phyloP scores from a whole-genome alignment of 495 filamentous ascomycete species.

The Chlorociboria aeruginascens region DNA sequence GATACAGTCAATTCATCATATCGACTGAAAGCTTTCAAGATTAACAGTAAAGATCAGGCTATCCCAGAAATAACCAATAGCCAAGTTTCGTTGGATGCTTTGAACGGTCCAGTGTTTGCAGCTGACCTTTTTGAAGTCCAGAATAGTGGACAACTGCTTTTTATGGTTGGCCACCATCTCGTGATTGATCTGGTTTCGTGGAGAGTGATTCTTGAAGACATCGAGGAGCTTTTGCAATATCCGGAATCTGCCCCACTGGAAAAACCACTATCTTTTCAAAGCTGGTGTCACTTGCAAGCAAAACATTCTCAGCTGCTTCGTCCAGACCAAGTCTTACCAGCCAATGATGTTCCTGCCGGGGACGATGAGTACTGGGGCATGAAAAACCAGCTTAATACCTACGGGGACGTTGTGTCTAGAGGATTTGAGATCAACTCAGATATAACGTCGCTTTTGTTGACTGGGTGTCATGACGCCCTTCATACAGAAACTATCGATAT shows the following conservation, averaged over 20 bases:
- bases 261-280: slow-evolving; percentile 46
- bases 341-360: slow-evolving; percentile 11
- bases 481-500: slow-evolving; percentile 42
- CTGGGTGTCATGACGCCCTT: slow-evolving; percentile 33
- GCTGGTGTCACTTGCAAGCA: slow-evolving; percentile 42
- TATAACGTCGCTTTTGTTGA: slow-evolving; percentile 31
- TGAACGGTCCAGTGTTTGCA: slow-evolving; percentile 33
- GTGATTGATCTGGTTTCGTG: slow-evolving; percentile 63
- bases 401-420: slow-evolving; percentile 36
- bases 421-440: slow-evolving; percentile 33
- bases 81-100: slow-evolving; percentile 21
- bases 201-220: slow-evolving; percentile 53
- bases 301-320: slow-evolving; percentile 17
- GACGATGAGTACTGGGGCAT: slow-evolving; percentile 41
- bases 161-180: slow-evolving; percentile 54
- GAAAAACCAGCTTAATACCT: slow-evolving; percentile 25
- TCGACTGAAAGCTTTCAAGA: slow-evolving; percentile 8
- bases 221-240: slow-evolving; percentile 47
- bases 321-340: neutral
- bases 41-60: neutral
- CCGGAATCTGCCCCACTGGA: slow-evolving; percentile 25
- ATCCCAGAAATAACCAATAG: slow-evolving; percentile 6
- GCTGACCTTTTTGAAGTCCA: slow-evolving; percentile 38
- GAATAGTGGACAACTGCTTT: slow-evolving; percentile 37
- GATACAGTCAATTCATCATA: slow-evolving; percentile 9